Base-by-base conservation (phyloP, 139 green algal species). In the Chloropicon primus region DNA sequence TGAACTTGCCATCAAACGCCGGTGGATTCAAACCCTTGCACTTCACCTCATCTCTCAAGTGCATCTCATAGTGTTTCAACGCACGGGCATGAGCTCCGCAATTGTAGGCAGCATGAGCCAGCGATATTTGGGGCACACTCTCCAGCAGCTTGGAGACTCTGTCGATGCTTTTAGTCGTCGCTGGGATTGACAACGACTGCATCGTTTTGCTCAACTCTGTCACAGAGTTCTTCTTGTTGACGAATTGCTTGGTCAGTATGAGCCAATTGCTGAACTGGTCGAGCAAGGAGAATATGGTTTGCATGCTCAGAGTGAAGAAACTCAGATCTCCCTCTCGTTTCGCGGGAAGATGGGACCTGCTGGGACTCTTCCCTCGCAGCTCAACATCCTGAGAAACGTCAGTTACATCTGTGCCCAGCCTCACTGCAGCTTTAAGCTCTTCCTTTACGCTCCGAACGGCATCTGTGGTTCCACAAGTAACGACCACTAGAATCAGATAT, bases 211-310 rank as follows among this genome's bases (percentile, higher is more conserved):
- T 71, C 5, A 62, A 21, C 24, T 71, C 27, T 71, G n/a, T 24
- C 21, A 10, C 2, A 2, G 10, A 23, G 1, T 24, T 25, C 25
- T 71, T 26, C 74, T 21, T 24, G 24, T 26, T 26, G 26, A 24
- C 53, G 27, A 26, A 72, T 22, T 53, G 41, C 76, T 71, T 22
- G 24, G 2, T 72, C 25, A 25, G 53, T 22, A 74, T 1, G 2
- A 89, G 80, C 91, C 91, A 97, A 1, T 80, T 80, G 23, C 85
- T 78, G 27, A 98, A 80, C 29, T 85, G 82, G 79, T 98, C 94
- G 24, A 98, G 84, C 54, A 97, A 82, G 0, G 78, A 77, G 74
- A 98, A 98, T 1, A 97, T 80, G 0, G 88, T 84, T 82, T 97
- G 91, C 26, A 87, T 77, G 74, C 80, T 88, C 62, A 93, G 82